phyloP scores from a whole-genome alignment of 148 eudicot genomes.

The Dysphania ambrosioides region DNA sequence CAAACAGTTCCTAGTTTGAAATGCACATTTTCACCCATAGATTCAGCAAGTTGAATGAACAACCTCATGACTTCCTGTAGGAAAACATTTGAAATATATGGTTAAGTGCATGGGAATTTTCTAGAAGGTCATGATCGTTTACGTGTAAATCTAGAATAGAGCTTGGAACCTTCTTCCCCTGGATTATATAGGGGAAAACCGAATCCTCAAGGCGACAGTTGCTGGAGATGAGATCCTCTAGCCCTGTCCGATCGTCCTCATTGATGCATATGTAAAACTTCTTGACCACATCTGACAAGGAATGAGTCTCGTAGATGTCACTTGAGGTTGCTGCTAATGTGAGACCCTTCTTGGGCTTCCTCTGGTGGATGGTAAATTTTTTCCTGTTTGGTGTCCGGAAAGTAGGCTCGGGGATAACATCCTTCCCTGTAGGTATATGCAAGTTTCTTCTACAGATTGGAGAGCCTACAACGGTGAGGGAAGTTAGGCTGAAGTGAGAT shows the following conservation, averaged over 20 bases:
- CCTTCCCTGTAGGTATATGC: neutral
- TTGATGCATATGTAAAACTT: slow-evolving; percentile 61
- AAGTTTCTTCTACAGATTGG: neutral
- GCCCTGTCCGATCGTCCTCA: slow-evolving; percentile 34
- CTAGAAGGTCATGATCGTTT: neutral
- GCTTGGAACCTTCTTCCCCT: slow-evolving; percentile 55
- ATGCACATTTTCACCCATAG: slow-evolving; percentile 62
- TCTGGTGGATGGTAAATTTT: neutral
- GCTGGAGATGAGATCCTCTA: slow-evolving; percentile 38
- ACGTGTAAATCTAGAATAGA: neutral
- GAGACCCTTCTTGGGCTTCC: neutral
- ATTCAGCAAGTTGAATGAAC: slow-evolving; percentile 39
- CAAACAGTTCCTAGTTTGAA: slow-evolving; percentile 51
- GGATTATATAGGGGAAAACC: slow-evolving; percentile 48
- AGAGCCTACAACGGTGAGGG: neutral
- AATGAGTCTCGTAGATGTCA: neutral
- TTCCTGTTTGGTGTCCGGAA: neutral
- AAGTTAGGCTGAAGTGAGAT: neutral
- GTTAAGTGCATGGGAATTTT: neutral
- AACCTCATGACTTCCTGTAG: slow-evolving; percentile 58
- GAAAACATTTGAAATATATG: neutral
- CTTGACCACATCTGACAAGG: slow-evolving; percentile 43
- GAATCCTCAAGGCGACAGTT: slow-evolving; percentile 63
- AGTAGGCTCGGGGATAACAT: neutral
- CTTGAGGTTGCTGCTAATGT: slow-evolving; percentile 24